These are phyloP conservation scores for Epichloe glyceriae DNA, from an alignment of 2,329 filamentous ascomycete species.

Conservation along the genomic window DNA sequence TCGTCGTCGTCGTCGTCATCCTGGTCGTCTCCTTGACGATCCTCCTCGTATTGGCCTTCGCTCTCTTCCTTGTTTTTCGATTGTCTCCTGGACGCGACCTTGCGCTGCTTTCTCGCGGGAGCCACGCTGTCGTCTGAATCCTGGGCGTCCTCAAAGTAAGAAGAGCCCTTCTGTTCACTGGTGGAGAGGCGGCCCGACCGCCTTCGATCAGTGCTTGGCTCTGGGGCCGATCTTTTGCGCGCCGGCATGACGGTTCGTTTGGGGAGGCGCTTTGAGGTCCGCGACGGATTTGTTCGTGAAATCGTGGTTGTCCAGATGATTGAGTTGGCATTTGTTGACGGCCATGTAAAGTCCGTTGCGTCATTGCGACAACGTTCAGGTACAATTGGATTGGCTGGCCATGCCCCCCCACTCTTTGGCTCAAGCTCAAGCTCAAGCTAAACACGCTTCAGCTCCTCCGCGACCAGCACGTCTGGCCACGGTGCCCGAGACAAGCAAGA, in stretches of 20 bases:
- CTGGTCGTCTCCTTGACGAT: conserved; percentile 10
- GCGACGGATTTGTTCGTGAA: neutral
- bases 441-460: neutral
- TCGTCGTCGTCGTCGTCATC: conserved; percentile 19
- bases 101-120: conserved; percentile 16
- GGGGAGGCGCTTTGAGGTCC: neutral
- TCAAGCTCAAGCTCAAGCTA: neutral
- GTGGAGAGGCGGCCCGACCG: conserved; percentile 34
- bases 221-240: neutral
- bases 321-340: too few relatives aligned
- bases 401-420: neutral
- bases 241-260: conserved; percentile 1
- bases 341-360: neutral
- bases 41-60: conserved; percentile 14
- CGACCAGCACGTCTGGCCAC: too few relatives aligned
- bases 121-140: conserved; percentile 7
- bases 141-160: conserved; percentile 31
- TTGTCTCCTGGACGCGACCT: conserved; percentile 13
- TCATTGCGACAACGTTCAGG: neutral
- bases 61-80: conserved; percentile 4
- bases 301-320: neutral
- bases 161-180: conserved; percentile 35
- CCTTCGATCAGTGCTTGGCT: conserved; percentile 18
- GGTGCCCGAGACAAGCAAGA: too few relatives aligned
- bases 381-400: neutral